These are phyloP conservation scores for Mariannaea elegans DNA, from an alignment of 2,329 filamentous ascomycete genomes.

Conservation along the genomic window DNA sequence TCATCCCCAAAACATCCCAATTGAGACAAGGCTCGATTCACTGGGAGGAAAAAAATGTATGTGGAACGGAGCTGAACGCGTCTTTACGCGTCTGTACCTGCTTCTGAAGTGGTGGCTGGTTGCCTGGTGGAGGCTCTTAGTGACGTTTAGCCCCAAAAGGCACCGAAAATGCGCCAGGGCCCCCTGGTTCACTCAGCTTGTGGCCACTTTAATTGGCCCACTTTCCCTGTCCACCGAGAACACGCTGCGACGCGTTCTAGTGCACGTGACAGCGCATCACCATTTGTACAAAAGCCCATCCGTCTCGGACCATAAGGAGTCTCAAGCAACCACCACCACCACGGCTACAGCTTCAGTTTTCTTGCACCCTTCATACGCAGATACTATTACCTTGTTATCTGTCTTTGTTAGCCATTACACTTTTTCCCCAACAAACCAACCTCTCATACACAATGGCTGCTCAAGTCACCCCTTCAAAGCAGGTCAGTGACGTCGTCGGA, in stretches of 20 bases:
- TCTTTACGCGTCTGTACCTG: slow-evolving; percentile 32
- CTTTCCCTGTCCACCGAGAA: slow-evolving; percentile 34
- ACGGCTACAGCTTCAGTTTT: slow-evolving; percentile 37
- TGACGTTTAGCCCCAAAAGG: slow-evolving; percentile 26
- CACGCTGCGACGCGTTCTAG: slow-evolving; percentile 47
- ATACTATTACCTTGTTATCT: slow-evolving; percentile 28
- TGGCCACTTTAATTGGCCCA: slow-evolving; percentile 37
- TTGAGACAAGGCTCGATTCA: background rate
- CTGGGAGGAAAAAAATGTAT: background rate
- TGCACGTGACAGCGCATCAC: slow-evolving; percentile 50
- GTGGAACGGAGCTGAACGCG: slow-evolving; percentile 27
- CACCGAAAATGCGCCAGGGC: slow-evolving; percentile 20
- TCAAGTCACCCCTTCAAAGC: slow-evolving; percentile 71
- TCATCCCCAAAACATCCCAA: slow-evolving; percentile 4
- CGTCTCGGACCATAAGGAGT: slow-evolving; percentile 32
- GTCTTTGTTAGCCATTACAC: slow-evolving; percentile 16
- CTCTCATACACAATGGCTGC: slow-evolving; percentile 71
- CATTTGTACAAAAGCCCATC: slow-evolving; percentile 51
- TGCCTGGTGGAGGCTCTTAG: slow-evolving; percentile 27
- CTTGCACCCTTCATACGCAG: slow-evolving; percentile 31
- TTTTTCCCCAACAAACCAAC: slow-evolving; percentile 14
- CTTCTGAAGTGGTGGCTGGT: slow-evolving; percentile 34
- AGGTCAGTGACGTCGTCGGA: slow-evolving; percentile 55
- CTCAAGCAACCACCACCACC: slow-evolving; percentile 39
- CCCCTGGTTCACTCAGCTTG: slow-evolving; percentile 32